Evolutionary conservation across 2,329 filamentous ascomycete species (phyloP), one percentile per base, ranked within the genome.

Genomic region (Talaromyces sp.): DNA sequence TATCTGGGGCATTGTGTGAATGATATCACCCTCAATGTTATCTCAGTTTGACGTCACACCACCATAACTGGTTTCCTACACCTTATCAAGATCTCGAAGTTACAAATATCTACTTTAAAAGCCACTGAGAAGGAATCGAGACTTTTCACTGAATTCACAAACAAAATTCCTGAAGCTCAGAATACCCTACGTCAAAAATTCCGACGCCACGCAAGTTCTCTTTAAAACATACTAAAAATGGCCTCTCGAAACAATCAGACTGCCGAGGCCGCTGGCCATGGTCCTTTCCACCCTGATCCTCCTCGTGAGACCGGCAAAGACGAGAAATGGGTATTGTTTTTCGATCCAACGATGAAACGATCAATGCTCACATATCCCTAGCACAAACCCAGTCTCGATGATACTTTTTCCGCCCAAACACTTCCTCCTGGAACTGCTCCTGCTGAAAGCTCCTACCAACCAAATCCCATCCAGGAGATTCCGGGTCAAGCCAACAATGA

Each of bases 361-460:
- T 27, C 24, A 24, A 27, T 17, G 17, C 35, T 50, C 12, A 56
- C 54, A 21, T 14, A n/a, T 1, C 7, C 3, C 2, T 65, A 89
- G 86, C 88, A 91, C 73, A 79, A 85, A 69, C 81, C 83, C 3
- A 88, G 88, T 57, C 77, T 81, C 65, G 80, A 84, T 62, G 80
- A 84, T 62, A 80, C 85, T 60, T 91, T 89, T 77, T 77, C 82
- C 67, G 82, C 84, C 26, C 65, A 91, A 70, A 81, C 80, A 1
- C 74, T 85, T 38, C 80, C 86, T 0, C 74, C 87, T 0, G 88
- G 88, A 61, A 83, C 84, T 3, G 88, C 88, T 0, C 88, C 88
- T 1, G 63, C 73, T 0, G 70, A 74, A 46, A 70, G 79, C 56
- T 83, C 82, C 14, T 81, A 77, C 74, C 65, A 66, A 11, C 78